Base-by-base conservation (phyloP, 768 basidiomycete species). In the Mycena filopes region DNA sequence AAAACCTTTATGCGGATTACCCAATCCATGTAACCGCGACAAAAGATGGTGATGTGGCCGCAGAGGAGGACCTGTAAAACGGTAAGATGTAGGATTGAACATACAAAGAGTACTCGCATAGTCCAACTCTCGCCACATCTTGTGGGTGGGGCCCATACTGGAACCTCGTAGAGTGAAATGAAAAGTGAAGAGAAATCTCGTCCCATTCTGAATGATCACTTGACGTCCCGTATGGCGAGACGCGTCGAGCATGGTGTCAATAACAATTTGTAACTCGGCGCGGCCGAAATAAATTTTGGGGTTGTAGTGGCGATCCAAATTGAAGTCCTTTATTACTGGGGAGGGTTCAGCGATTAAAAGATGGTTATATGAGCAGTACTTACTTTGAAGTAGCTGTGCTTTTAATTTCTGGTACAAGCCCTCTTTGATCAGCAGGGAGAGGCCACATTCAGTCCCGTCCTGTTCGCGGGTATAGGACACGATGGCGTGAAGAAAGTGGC, bases 401-500 rank as follows among this genome's bases (percentile, higher is more conserved):
- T 61, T 61, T 2, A 51, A 4, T 9, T 26, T 21, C 6, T 33
- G 41, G 20, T 53, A 61, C 1, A 53, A 9, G 3, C 50, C 60
- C 5, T 61, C 16, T 18, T 33, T 53, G 28, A 45, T 46, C 20
- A 59, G 13, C 1, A 59, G 48, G 1, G 49, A 18, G 18, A 61
- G n/a, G 2, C 60, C 60, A 15, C 60, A 61, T n/a, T 61, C 53
- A 0, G 1, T 2, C 1, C 18, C 4, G 21, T 20, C 26, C 2
- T 20, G 23, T 12, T 61, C 60, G 0, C 50, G 28, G 1, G 60
- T 53, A 23, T 61, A 61, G 4, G 29, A 15, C 12, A 61, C 42
- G 29, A 61, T 46, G 2, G 41, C n/a, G 29, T 61, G 41, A 2
- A 61, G 28, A 28, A 53, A 54, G 0, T 45, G 9, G 23, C 49